Evolutionary conservation across 768 basidiomycete species (phyloP).

Genomic region (Ephemerocybe angulata): DNA sequence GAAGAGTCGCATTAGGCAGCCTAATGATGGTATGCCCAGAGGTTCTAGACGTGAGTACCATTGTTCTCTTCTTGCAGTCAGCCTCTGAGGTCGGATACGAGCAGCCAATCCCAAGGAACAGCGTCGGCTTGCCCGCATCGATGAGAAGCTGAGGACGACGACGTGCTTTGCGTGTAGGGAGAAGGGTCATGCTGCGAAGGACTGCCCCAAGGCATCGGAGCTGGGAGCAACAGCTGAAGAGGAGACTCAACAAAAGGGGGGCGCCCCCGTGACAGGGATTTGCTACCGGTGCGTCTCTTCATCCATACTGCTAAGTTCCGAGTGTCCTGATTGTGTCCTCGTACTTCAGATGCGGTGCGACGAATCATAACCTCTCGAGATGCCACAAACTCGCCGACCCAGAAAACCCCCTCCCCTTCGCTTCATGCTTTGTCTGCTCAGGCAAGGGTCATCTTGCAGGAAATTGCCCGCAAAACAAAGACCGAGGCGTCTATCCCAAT

Average conservation of each 20-base stretch:
- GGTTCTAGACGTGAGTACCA: conserved; percentile 6
- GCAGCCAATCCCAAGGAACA: conserved; percentile 42
- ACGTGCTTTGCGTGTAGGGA: conserved; percentile 86
- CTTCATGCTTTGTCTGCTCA: conserved; percentile 89
- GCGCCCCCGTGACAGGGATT: conserved; percentile 41
- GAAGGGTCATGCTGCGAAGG: conserved; percentile 77
- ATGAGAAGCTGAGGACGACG: conserved; percentile 53
- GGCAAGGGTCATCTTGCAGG: conserved; percentile 83
- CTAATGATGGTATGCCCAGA: conserved; percentile 17
- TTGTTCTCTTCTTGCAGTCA: no score
- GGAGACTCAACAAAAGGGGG: conserved; percentile 17
- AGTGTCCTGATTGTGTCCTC: background rate
- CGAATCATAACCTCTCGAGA: conserved; percentile 69
- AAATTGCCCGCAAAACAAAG: conserved; percentile 74
- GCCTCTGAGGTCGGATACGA: no score
- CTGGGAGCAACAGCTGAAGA: conserved; percentile 13
- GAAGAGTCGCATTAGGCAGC: conserved; percentile 25
- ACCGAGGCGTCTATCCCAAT: conserved; percentile 83
- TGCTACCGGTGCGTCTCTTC: conserved; percentile 61
- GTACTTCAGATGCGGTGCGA: conserved; percentile 70
- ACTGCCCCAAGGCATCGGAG: conserved; percentile 57
- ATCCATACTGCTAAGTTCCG: background rate
- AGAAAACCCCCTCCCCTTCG: conserved; percentile 73
- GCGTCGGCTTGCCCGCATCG: conserved; percentile 61
- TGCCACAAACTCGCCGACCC: conserved; percentile 68